phyloP scores from a whole-genome alignment of 192 early-diverging fungal genomes.

The Chytriomyces sp. region DNA sequence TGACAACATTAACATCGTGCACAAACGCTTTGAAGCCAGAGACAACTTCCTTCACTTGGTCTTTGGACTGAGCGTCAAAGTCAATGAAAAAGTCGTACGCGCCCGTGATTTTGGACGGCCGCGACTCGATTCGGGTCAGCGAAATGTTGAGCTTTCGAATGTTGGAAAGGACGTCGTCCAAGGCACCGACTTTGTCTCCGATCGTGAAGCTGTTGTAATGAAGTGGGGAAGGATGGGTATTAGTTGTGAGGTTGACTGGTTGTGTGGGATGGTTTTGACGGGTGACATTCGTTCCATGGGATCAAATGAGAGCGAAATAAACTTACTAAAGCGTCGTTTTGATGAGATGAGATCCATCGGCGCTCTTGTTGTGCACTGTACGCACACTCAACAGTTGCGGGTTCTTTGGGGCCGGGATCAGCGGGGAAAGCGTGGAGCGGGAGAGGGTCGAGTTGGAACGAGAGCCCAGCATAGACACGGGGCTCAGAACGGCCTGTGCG shows the following conservation, averaged over 20 bases:
- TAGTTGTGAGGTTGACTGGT: too few relatives aligned
- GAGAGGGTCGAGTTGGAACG: too few relatives aligned
- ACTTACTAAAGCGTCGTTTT: too few relatives aligned
- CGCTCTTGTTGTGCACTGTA: too few relatives aligned
- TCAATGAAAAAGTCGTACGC: conserved; percentile 96
- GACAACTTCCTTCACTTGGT: conserved; percentile 66
- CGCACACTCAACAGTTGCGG: too few relatives aligned
- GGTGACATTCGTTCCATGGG: not conserved
- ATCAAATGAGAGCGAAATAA: not conserved
- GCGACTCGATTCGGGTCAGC: conserved; percentile 93
- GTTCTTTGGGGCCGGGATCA: too few relatives aligned
- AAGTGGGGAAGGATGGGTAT: too few relatives aligned
- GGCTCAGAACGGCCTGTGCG: too few relatives aligned
- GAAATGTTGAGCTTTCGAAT: conserved; percentile 77
- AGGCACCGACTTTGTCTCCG: conserved; percentile 80
- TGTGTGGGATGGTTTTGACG: too few relatives aligned
- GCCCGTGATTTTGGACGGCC: conserved; percentile 80
- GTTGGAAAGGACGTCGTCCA: conserved; percentile 80
- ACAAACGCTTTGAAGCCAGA: conserved; percentile 69
- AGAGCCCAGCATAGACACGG: too few relatives aligned
- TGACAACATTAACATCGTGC: conserved; percentile 72
- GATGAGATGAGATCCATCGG: too few relatives aligned
- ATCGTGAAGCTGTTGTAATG: conserved; percentile 72
- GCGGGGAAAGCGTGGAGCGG: too few relatives aligned
- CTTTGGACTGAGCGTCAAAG: conserved; percentile 69